phyloP scores from a whole-genome alignment of 495 filamentous ascomycete species.

The Annulohypoxylon moriforme region DNA sequence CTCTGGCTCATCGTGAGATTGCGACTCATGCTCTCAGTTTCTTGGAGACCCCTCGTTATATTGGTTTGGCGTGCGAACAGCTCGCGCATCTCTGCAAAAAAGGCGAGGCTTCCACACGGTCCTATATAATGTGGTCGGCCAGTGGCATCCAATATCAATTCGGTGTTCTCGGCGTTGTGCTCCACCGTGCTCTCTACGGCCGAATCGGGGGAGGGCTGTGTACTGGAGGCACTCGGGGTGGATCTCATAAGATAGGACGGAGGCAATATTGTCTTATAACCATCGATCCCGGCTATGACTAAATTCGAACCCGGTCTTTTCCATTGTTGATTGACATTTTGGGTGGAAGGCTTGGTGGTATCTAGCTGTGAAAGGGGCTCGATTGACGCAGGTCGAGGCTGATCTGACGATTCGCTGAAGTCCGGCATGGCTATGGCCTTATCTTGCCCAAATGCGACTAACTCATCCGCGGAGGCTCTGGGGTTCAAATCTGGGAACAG shows the following conservation, averaged over 20 bases:
- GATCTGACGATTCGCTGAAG: constrained; percentile 25
- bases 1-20: not conserved
- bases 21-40: not conserved
- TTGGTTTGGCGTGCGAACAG: constrained; percentile 38
- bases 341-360: not conserved
- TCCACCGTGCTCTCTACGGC: not conserved
- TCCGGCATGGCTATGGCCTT: constrained; percentile 51
- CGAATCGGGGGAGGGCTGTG: constrained; percentile 13
- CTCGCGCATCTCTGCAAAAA: constrained; percentile 48
- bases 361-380: constrained; percentile 5
- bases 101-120: constrained; percentile 51
- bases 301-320: constrained; percentile 10
- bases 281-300: constrained; percentile 22
- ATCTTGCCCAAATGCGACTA: constrained; percentile 48
- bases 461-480: constrained; percentile 48
- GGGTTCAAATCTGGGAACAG: constrained; percentile 59
- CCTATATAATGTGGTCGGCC: constrained; percentile 56
- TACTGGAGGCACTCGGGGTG: not conserved
- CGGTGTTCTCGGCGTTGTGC: constrained; percentile 12
- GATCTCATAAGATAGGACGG: constrained; percentile 36
- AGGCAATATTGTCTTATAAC: constrained; percentile 32
- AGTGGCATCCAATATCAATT: constrained; percentile 50
- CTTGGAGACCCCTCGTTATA: constrained; percentile 17
- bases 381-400: not conserved
- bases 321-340: not conserved